Base-by-base conservation (phyloP, 1,139 yeast genomes). In the Nadsonia starkeyi-henricii region DNA sequence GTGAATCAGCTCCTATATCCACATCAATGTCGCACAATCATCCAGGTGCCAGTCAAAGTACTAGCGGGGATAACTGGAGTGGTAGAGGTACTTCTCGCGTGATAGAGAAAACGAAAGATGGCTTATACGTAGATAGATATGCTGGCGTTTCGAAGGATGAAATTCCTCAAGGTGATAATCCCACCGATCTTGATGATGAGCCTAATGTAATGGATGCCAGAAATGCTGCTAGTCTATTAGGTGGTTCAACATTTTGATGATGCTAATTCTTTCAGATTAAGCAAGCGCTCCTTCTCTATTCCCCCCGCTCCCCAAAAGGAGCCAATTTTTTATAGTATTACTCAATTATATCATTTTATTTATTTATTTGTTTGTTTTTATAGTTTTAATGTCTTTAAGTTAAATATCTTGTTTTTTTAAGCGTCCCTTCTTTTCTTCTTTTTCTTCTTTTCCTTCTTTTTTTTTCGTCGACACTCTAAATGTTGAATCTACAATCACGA, bases 181-280 rank as follows among this genome's bases (percentile, higher is more conserved):
- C 59, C 23, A 61, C 57, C n/a, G 64, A 61, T 23, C 58, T 53
- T 7, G 59, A 57, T 15, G 58, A 54, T 2, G 67, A 59, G 17
- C 57, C 55, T 49, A 61, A 68, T 12, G 65, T 66, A 1, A 77
- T 85, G 4, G 91, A 85, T 65, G 94, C 95, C 1, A 78, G 77
- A 55, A 80, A 79, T 59, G 96, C 95, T 1, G 96, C 95, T 1
- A 70, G 77, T 46, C 60, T 88, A 43, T 69, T 88, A 43, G 94
- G 95, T 1, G 80, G 80, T 1, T 80, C 91, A 1, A 79, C 85
- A 1, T 85, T 85, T 58, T 81, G 64, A 48, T 5, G 28, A 5
- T 5, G 9, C 8, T 23, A 5, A 23, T 23, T 23, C 9, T 23
- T 5, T 23, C 28, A 23, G n/a, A n/a, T n/a, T n/a, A n/a, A n/a